Conservation (phyloP, 129 eudicot genomes). For the Sambucus nigra region DNA sequence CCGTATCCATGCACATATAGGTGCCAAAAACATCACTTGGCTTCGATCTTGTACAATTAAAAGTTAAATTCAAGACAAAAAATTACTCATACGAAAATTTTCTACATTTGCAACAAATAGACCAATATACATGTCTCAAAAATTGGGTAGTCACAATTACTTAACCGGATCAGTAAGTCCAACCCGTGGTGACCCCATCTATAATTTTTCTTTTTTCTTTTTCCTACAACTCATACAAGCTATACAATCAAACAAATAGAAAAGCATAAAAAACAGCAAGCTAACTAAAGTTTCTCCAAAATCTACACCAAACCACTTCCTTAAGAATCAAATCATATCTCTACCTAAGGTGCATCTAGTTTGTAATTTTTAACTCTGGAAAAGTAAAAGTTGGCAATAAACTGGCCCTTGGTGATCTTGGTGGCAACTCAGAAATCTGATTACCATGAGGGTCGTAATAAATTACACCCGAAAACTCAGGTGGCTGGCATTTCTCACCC, state of each 20-base stretch:
- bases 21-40: too few species aligned
- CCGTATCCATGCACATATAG: constrained; percentile 28
- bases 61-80: background rate
- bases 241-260: too few species aligned
- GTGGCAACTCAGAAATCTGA: constrained; percentile 51
- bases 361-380: constrained; percentile 29
- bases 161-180: too few species aligned
- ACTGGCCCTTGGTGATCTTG: constrained; percentile 54
- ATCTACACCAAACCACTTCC: background rate
- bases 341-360: constrained; percentile 1
- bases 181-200: too few species aligned
- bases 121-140: too few species aligned
- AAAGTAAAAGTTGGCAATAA: constrained; percentile 34
- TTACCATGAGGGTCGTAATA: constrained; percentile 57
- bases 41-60: background rate
- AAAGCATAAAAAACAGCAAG: background rate
- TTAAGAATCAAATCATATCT: background rate
- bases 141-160: too few species aligned
- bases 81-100: too few species aligned
- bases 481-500: constrained; percentile 88
- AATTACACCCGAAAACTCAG: constrained; percentile 72
- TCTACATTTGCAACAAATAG: too few species aligned
- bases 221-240: too few species aligned
- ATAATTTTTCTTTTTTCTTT: too few species aligned
- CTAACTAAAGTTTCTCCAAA: too few species aligned